Conservation (phyloP, 2,329 filamentous ascomycete species). For the Blastomyces parvus region DNA sequence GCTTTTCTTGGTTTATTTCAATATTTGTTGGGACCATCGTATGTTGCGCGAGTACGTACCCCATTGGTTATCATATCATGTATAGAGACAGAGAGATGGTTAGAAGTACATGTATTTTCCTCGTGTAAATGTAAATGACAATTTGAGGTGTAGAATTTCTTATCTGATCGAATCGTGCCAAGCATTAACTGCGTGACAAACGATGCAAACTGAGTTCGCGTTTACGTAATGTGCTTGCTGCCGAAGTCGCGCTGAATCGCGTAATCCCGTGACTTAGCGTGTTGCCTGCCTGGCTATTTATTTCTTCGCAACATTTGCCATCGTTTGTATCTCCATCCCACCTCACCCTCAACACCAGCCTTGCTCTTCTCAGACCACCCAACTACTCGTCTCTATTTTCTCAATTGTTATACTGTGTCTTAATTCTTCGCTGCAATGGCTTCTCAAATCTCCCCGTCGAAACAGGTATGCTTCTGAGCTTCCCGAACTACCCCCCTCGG, state of each 20-base stretch:
- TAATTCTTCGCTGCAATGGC: conserved; percentile 51
- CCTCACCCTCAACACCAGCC: conserved; percentile 4
- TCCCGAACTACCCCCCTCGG: conserved; percentile 20
- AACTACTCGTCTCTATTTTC: conserved; percentile 8
- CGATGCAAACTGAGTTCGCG: neutral
- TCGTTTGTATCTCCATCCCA: conserved; percentile 11
- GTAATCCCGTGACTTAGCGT: conserved; percentile 19
- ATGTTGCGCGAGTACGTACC: neutral
- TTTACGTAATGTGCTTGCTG: conserved; percentile 7
- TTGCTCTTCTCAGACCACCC: neutral
- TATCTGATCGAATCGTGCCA: too few relatives aligned
- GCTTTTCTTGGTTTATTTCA: neutral
- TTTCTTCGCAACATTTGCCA: conserved; percentile 12
- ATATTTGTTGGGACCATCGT: neutral
- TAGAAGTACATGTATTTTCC: too few relatives aligned
- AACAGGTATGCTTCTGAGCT: conserved; percentile 51
- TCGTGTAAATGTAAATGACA: too few relatives aligned
- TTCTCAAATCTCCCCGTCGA: conserved; percentile 63
- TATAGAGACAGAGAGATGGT: neutral
- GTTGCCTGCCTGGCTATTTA: conserved; percentile 12
- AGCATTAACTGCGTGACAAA: neutral
- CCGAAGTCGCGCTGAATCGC: conserved; percentile 14
- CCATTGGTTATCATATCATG: neutral
- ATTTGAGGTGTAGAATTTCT: too few relatives aligned
- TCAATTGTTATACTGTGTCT: conserved; percentile 18